A percentile compares a stretch with the other conserved stretches of the same genome.
phyloP scores from a whole-genome alignment of 139 green algal genomes.

The Astrephomene gubernaculifera region DNA sequence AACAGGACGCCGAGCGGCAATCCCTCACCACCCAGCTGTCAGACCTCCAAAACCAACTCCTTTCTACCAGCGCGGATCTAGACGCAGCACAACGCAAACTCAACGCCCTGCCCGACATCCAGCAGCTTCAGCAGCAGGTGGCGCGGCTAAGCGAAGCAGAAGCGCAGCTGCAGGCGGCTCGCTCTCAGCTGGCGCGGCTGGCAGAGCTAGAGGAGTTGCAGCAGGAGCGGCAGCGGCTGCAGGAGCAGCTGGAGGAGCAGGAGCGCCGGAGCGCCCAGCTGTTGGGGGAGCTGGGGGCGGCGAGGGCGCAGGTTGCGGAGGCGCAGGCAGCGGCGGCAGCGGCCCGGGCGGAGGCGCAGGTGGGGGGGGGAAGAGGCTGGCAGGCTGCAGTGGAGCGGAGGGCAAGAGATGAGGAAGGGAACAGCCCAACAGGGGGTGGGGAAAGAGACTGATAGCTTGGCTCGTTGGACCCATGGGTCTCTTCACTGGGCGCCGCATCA shows the following conservation, averaged over 20 bases:
- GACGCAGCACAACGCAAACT: slow-evolving; percentile 4
- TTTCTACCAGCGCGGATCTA: background rate
- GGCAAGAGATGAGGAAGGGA: background rate
- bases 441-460: too few relatives aligned
- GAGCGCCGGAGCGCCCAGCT: background rate
- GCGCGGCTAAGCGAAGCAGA: slow-evolving; percentile 40
- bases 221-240: slow-evolving; percentile 4
- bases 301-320: background rate
- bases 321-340: background rate
- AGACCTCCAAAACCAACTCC: background rate
- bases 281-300: slow-evolving; percentile 5
- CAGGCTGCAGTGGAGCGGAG: background rate
- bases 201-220: background rate
- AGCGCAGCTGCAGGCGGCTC: slow-evolving; percentile 43
- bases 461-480: too few relatives aligned
- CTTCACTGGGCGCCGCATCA: too few relatives aligned
- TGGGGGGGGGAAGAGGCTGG: background rate
- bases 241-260: slow-evolving; percentile 24
- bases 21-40: background rate
- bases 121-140: slow-evolving; percentile 1
- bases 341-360: slow-evolving; percentile 23
- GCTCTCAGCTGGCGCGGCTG: background rate
- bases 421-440: background rate
- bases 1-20: slow-evolving; percentile 16
- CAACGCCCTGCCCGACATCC: background rate